Percentiles rank a stretch among this genome's conserved stretches.
phyloP scores from a whole-genome alignment of 148 eudicot species.

The Dysphania ambrosioides region DNA sequence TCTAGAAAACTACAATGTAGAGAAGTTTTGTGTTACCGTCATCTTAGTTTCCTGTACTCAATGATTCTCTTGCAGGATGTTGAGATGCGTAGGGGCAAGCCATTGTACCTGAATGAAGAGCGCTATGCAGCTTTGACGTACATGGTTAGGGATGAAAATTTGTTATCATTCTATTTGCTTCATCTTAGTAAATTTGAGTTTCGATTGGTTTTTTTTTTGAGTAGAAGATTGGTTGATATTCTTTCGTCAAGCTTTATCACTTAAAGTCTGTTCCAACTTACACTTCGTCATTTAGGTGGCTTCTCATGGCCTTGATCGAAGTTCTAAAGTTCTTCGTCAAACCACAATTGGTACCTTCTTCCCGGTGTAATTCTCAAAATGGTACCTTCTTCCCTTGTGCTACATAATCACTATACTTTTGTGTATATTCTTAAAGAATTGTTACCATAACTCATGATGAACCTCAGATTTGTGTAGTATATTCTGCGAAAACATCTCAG shows the following conservation, averaged over 20 bases:
- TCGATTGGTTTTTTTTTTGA: too few relatives aligned
- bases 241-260: background rate
- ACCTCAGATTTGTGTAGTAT: background rate
- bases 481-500: background rate
- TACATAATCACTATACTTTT: background rate
- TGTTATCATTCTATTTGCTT: background rate
- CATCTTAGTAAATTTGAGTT: background rate
- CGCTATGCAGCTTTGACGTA: constrained; percentile 86
- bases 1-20: background rate
- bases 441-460: background rate
- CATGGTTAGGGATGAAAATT: constrained; percentile 51
- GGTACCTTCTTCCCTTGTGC: constrained; percentile 2
- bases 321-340: constrained; percentile 78
- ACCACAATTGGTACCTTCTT: constrained; percentile 60
- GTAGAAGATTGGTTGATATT: background rate
- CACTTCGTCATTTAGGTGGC: constrained; percentile 51
- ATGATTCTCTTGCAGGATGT: constrained; percentile 52
- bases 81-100: constrained; percentile 84
- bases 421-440: background rate
- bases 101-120: constrained; percentile 78
- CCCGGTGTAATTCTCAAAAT: constrained; percentile 42
- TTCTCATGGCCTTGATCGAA: constrained; percentile 86
- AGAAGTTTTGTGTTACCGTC: background rate
- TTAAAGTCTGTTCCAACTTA: background rate
- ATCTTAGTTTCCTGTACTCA: background rate